Base-by-base conservation (phyloP, 176 grass and related monocot species). In the Dactylis glomerata region DNA sequence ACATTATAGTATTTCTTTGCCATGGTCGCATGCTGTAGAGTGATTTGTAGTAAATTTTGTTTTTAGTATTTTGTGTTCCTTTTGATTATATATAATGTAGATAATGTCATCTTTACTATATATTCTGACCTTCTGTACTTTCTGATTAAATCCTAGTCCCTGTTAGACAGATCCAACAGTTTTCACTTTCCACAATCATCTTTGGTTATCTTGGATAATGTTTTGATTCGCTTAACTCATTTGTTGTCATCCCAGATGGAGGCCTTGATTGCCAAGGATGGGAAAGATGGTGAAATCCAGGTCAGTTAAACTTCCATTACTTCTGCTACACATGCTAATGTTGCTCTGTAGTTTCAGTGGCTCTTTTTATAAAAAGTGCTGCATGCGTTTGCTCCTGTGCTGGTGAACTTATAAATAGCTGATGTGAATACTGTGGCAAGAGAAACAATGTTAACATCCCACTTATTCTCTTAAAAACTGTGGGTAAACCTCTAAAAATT, bases 251-350 rank as follows among this genome's bases (percentile, higher is more conserved):
- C 42, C 73, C 86, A 96, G 88, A 49, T 96, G 77, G 88, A 92
- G 75, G 71, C 84, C 10, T 86, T 96, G 84, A 91, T 93, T 64
- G 77, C 84, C 64, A 93, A 89, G 84, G 94, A 96, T 87, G 86
- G 84, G 30, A 96, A 82, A 79, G 91, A 96, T 61, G 51, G 46
- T 36, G 91, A 96, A 89, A 92, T 93, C 85, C 88, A 96, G 91
- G 94, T 95, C 65, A 75, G 78, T 42, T 61, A 75, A 9, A 28
- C 23, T 24, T 44, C 47, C 47, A 9, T 66, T 68, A 55, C 27
- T 85, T 41, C 7, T 55, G 16, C 44, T 68, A 38, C 27, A 26
- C 40, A 64, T 23, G 44, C 65, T 51, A 71, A 68, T 84, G 11
- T 40, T 87, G 73, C 12, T 86, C 38, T 62, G 30, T 49, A 59